Evolutionary conservation across 805 yeast genomes (phyloP), one percentile per base, ranked within the genome.

Genomic region (Ogataea parapolymorpha): DNA sequence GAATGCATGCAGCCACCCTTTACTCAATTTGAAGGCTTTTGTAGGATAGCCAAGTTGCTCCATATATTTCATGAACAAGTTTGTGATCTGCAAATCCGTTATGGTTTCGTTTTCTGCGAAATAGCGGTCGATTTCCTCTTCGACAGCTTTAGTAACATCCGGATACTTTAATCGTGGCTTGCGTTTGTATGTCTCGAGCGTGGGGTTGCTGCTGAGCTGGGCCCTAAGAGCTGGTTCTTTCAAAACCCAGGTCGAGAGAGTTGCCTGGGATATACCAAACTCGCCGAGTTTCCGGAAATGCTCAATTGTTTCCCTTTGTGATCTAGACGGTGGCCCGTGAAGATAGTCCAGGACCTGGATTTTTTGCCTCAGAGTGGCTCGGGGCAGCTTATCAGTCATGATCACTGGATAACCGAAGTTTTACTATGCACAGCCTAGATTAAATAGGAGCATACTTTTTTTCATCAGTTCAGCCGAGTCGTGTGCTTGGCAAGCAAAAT

Each of bases 1-100:
- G 42, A 65, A 64, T 6, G 66, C 52, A 31, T 55, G 55, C 5
- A 65, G 38, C 68, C 64, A 59, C 1, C 69, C 69, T 5, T 60
- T 51, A 17, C 64, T 57, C n/a, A 62, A 32, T 32, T 48, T 58
- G 26, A 56, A 49, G n/a, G 44, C 42, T 3, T 45, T 30, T n/a
- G 45, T 44, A 6, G 51, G 37, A 33, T 58, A 44, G 2, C 66
- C 65, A 29, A 49, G 38, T 32, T 51, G 41, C 8, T 29, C 27
- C 39, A 57, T 29, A 15, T 35, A 52, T 14, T 45, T 41, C 4
- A 14, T 11, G 30, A 52, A 60, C 1, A 40, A 24, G 16, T 50
- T 50, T 25, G 39, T 49, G 16, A 65, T 57, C 31, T 54, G 31
- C 15, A 52, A 53, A 46, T 64, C 64, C 3, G 64, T 57, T 18